Conservation (phyloP, 2,329 filamentous ascomycete genomes). For the Stemphylium beticola region DNA sequence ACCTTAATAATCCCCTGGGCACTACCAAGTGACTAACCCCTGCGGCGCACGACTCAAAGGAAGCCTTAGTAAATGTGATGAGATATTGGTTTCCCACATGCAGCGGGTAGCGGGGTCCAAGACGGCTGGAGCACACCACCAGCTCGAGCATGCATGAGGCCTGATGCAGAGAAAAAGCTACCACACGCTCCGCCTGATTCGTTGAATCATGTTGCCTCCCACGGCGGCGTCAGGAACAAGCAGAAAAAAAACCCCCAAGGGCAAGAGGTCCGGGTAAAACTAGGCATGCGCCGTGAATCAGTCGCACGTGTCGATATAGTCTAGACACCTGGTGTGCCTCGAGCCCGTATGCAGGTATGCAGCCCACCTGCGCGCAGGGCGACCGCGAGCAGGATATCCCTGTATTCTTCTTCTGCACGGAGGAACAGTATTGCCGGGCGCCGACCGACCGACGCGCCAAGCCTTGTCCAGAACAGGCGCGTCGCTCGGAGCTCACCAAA, state of each 20-base stretch:
- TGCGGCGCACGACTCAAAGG: constrained; percentile 11
- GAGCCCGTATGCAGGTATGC: not conserved
- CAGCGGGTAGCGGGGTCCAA: constrained; percentile 6
- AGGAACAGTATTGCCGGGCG: constrained; percentile 1
- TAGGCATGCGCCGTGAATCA: constrained; percentile 8
- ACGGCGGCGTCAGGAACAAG: constrained; percentile 15
- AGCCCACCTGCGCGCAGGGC: no score
- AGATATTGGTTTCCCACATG: constrained; percentile 17
- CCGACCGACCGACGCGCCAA: constrained; percentile 16
- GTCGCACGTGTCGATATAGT: constrained; percentile 2
- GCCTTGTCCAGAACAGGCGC: constrained; percentile 15
- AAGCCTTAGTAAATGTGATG: constrained; percentile 10
- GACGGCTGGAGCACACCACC: constrained; percentile 6
- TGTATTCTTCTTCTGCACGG: not conserved
- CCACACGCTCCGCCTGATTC: not conserved
- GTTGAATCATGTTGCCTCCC: not conserved
- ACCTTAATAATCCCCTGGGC: constrained; percentile 32
- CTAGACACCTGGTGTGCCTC: not conserved
- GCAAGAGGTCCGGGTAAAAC: not conserved
- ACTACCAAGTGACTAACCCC: constrained; percentile 18
- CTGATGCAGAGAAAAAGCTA: constrained; percentile 12
- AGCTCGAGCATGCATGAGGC: constrained; percentile 1
- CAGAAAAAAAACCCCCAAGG: constrained; percentile 5
- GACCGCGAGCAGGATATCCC: not conserved
- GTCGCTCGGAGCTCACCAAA: constrained; percentile 24